Base-by-base conservation (phyloP, 768 basidiomycete species). In the Boletus fagicola region DNA sequence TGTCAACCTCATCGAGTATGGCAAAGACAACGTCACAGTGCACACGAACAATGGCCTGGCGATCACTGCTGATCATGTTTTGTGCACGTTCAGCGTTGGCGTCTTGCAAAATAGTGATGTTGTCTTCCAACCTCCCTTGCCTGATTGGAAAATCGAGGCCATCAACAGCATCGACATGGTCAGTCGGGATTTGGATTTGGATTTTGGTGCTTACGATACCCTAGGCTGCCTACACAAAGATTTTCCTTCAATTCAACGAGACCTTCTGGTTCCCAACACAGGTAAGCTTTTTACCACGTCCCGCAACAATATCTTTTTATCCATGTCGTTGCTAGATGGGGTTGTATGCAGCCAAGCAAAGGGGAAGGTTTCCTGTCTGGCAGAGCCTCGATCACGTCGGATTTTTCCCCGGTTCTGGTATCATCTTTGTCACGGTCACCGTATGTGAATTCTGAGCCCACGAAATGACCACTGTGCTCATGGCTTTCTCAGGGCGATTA, bases 71-170 rank as follows among this genome's bases (percentile, higher is more conserved):
- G 80, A 86, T 51, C 83, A 85, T 65, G 84, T 80, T 4, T 65
- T 89, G 30, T 82, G 81, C 59, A 88, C 87, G 0, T 88, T 88
- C 71, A 87, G 86, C 58, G 66, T 86, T 2, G 87, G 87, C 0
- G 87, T 89, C 8, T 72, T 89, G 53, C 87, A 89, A 70, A 75
- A 85, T 54, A 72, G 78, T 31, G 85, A 87, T 57, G 81, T 88
- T 5, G 56, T 51, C 4, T 88, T 86, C 60, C 64, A 77, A 42
- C 87, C 87, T 2, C 24, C 70, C 10, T 65, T 87, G 20, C 87
- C 86, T 30, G 63, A 73, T 69, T 88, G 79, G 75, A 88, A 87
- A 65, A 55, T 74, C n/a, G 86, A 87, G 56, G 86, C 85, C 5
- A 81, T 87, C 38, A 78, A 82, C 33, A 80, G 78, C 49, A 81